Evolutionary conservation across 768 basidiomycete species (phyloP).

Genomic region (Mycena kentingensis): DNA sequence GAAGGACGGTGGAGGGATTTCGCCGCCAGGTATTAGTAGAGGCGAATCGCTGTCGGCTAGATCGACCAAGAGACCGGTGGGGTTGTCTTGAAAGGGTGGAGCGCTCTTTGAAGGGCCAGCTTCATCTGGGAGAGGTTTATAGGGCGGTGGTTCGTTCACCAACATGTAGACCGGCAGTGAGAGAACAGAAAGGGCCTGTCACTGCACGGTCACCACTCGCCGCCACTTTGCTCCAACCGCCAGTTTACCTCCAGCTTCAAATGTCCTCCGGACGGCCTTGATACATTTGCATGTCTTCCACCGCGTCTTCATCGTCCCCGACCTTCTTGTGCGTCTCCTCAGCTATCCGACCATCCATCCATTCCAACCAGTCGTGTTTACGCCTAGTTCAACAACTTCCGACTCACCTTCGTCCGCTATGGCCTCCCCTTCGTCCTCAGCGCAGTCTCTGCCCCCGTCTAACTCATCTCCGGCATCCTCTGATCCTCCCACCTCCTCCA

Average conservation of each 20-base stretch:
- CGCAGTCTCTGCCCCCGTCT: too few relatives aligned
- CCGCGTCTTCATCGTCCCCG: slow-evolving; percentile 21
- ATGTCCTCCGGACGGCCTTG: slow-evolving; percentile 21
- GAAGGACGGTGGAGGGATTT: slow-evolving; percentile 63
- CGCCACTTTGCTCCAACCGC: slow-evolving; percentile 20
- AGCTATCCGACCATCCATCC: background rate
- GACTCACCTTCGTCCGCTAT: background rate
- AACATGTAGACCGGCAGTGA: slow-evolving; percentile 6
- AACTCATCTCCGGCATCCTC: too few relatives aligned
- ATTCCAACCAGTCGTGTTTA: background rate
- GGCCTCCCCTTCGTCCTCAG: too few relatives aligned
- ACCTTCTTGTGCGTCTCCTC: slow-evolving; percentile 1
- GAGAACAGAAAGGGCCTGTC: slow-evolving; percentile 17
- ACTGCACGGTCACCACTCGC: too few relatives aligned
- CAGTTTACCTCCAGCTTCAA: too few relatives aligned
- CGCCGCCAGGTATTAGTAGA: slow-evolving; percentile 30
- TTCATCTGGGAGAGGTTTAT: background rate
- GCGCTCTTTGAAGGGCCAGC: slow-evolving; percentile 5
- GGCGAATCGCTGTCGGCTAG: slow-evolving; percentile 14
- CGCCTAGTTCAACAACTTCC: background rate
- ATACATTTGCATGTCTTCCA: slow-evolving; percentile 11
- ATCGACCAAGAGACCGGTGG: slow-evolving; percentile 15
- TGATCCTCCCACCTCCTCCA: too few relatives aligned
- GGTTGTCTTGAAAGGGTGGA: slow-evolving; percentile 14
- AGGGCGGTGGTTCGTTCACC: background rate